These are phyloP conservation scores for Solanum rostratum DNA, from an alignment of 257 asterid species.

Conservation along the genomic window DNA sequence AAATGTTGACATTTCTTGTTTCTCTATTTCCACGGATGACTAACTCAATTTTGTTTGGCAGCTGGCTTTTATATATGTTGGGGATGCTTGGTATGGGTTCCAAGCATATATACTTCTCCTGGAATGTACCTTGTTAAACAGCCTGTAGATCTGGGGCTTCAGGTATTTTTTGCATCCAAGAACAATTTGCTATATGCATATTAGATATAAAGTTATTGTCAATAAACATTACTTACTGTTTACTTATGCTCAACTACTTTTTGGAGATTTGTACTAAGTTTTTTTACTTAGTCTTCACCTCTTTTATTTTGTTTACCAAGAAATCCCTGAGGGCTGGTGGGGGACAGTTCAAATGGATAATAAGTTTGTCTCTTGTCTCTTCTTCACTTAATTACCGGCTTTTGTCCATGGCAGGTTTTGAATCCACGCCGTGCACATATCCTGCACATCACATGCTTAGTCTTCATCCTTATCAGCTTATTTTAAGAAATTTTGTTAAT, in stretches of 20 bases:
- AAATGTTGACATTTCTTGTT: not conserved
- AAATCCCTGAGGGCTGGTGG: not conserved
- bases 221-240: not conserved
- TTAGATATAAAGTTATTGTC: not conserved
- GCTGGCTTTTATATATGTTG: conserved; percentile 98
- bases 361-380: not conserved
- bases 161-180: conserved; percentile 29
- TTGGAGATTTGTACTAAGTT: not conserved
- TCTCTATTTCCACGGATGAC: not conserved
- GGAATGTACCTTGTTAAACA: conserved; percentile 99
- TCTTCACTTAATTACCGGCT: not conserved
- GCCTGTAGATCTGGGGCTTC: conserved; percentile 71
- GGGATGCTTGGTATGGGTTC: conserved; percentile 99
- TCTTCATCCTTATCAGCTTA: not conserved
- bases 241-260: not conserved
- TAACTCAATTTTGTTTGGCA: conserved; percentile 20
- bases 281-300: not conserved
- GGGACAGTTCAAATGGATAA: not conserved
- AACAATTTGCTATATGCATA: not conserved
- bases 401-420: not conserved
- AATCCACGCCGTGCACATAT: not conserved
- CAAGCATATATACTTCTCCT: conserved; percentile 90
- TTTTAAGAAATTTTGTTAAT: not conserved
- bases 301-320: not conserved
- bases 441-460: not conserved